Evolutionary conservation across 306 rosid species (phyloP), one percentile per base, ranked within the genome.

Genomic region (Prunus salicina): DNA sequence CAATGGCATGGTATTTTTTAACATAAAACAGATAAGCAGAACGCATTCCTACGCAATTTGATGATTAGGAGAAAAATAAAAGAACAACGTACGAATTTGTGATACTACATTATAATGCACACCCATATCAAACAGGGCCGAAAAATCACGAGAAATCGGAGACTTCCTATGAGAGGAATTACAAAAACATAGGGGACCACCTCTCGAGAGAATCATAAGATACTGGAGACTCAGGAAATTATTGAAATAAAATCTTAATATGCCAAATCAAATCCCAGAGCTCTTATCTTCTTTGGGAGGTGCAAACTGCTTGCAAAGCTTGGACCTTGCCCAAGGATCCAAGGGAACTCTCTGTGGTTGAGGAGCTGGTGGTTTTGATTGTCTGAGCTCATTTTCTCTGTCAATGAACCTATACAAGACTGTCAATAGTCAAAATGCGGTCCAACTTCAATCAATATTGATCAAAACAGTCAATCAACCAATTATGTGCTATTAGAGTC

Each of bases 251-350:
- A 64, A 28, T 49, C 64, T 38, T 19, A 61, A 67, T 57, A 27
- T 50, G 15, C 56, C 27, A 52, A 9, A 67, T 90, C 87, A 91
- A 34, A 82, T 49, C 65, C 84, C 91, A 1, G 89, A 80, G 75
- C 66, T 77, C 73, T 82, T 91, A 2, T 78, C 87, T 78, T 84
- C 97, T 82, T 90, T 92, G 0, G 90, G 98, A 46, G 97, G 86
- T 49, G 98, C 97, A 81, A 81, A 87, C 86, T 86, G 96, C 87
- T 81, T 84, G 75, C 74, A 80, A 71, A 92, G 97, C 65, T 81
- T 87, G 52, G 99, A 92, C 67, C 87, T 82, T 50, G 93, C 75
- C 97, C 97, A 95, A 27, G 99, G 99, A 83, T 92, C 97, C 62
- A 92, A 41, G 62, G 99, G 87, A 73, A 87, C 85, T 83, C 79